phyloP scores from a whole-genome alignment of 179 eudicot species.

The Amaranthus tricolor region DNA sequence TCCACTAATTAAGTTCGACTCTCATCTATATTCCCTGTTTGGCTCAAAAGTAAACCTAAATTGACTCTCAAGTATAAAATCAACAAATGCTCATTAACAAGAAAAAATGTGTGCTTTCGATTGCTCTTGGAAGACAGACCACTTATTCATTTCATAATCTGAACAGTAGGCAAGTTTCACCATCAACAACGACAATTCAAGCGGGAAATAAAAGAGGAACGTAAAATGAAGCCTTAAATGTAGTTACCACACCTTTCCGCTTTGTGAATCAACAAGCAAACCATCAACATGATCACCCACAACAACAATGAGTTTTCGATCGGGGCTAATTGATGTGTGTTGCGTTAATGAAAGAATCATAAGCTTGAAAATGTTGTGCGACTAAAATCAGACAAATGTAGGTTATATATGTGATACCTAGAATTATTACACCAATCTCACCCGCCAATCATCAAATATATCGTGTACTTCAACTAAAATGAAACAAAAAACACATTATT shows the following conservation, averaged over 20 bases:
- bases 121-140: too few relatives aligned
- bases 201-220: not conserved
- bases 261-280: conserved; percentile 62
- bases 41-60: not conserved
- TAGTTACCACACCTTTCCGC: conserved; percentile 56
- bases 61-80: not conserved
- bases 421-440: too few relatives aligned
- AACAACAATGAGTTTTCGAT: conserved; percentile 59
- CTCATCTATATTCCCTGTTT: not conserved
- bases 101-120: too few relatives aligned
- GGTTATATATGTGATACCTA: not conserved
- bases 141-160: too few relatives aligned
- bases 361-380: not conserved
- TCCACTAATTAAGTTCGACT: not conserved
- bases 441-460: too few relatives aligned
- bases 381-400: not conserved
- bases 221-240: not conserved
- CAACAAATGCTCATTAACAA: not conserved
- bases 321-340: conserved; percentile 89
- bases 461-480: too few relatives aligned
- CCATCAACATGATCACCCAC: conserved; percentile 80
- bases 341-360: conserved; percentile 33
- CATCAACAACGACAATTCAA: not conserved
- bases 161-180: not conserved
- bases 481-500: too few relatives aligned